Base-by-base conservation (phyloP, 2,329 filamentous ascomycete species). In the Rutstroemia sp. region DNA sequence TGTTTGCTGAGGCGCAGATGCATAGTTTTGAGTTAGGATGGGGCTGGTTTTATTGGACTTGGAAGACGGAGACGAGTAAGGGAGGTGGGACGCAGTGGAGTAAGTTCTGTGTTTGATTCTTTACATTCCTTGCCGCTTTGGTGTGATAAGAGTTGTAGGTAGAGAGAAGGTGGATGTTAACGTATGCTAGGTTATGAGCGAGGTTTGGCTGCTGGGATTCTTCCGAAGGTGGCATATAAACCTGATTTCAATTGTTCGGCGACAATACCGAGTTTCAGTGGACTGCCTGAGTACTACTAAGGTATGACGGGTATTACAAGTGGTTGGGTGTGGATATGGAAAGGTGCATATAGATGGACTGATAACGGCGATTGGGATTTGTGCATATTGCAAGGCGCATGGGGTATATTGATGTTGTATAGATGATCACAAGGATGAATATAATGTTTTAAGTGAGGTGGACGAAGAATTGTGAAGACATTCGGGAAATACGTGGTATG, bases 1-100 rank as follows among this genome's bases (percentile, higher is more conserved):
- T 88, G 73, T 97, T 97, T 73, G 94, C 94, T 5, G 87, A 96
- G 73, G 94, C 92, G 54, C 94, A 99, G 75, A 99, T 99, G 89
- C 79, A 86, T 65, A 89, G 86, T 58, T 99, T 97, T 68, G 92
- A 97, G 72, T 84, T 86, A 61, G 90, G 89, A 5, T 94, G 88
- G 86, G 94, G 94, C 49, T 99, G 94, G 94, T 96, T 95, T 75
- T 99, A 99, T 74, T 99, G 94, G 94, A 97, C 92, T 36, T 95
- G 94, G 92, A 83, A 91, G 73, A 96, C 92, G 30, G 92, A 97
- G 76, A 78, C 73, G 62, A 85, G 88, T 49, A 14, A 56, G 16
- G 53, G 53, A 7, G 53, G 53, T 38, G 53, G 53, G 5, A 78
- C 84, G 58, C 90, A 96, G 73, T 99, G 94, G 94, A 96, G 91